Evolutionary conservation across 2,329 filamentous ascomycete genomes (phyloP).

Genomic region (Talaromyces atroroseus): DNA sequence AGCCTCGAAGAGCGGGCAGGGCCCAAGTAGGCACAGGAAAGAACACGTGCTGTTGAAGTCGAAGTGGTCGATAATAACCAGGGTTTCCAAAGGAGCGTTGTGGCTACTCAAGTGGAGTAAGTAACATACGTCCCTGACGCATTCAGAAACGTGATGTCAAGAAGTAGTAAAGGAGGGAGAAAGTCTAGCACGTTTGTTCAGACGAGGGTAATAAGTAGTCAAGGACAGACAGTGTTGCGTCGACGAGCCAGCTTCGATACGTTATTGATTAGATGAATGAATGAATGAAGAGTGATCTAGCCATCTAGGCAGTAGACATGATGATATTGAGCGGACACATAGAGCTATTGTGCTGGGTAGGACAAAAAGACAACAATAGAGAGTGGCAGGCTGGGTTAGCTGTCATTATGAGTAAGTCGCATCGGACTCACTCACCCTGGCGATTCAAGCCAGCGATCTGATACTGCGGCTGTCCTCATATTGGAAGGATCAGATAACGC

Average conservation of each 20-base stretch:
- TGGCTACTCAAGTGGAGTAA: neutral
- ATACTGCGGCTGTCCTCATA: no score
- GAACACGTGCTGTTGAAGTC: constrained; percentile 4
- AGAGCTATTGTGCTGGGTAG: no score
- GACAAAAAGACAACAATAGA: neutral
- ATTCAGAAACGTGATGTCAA: constrained; percentile 8
- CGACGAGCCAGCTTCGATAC: constrained; percentile 7
- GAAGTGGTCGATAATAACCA: neutral
- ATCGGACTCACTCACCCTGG: neutral
- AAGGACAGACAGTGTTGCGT: neutral
- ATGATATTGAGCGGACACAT: neutral
- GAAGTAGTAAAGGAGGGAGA: neutral
- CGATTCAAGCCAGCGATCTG: neutral
- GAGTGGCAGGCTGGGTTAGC: neutral
- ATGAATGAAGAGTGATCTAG: neutral
- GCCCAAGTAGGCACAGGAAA: neutral
- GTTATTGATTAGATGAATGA: neutral
- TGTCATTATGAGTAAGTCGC: neutral
- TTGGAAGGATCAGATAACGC: neutral
- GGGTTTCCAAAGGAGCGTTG: neutral
- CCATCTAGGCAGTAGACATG: neutral
- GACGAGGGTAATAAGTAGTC: neutral
- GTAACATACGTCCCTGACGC: neutral
- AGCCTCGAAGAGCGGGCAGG: neutral
- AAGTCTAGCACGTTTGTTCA: neutral